Conservation (phyloP, 2,329 filamentous ascomycete species). For the Fusarium zealandicum region DNA sequence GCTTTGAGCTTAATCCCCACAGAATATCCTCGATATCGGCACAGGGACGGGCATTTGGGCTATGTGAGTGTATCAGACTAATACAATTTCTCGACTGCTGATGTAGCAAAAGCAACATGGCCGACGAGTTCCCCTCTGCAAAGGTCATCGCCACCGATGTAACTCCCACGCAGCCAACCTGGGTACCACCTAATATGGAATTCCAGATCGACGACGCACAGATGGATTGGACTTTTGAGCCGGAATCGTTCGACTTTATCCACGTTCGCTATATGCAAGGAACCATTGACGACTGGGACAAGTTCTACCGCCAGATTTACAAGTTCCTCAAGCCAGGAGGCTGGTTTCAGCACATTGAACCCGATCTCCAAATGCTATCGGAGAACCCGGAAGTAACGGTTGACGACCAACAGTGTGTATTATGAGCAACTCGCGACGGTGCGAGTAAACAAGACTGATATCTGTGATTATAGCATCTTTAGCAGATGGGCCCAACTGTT, state of each 20-base stretch:
- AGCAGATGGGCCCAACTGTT: constrained; percentile 28
- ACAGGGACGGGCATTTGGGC: constrained; percentile 38
- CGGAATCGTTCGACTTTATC: constrained; percentile 43
- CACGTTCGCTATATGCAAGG: constrained; percentile 45
- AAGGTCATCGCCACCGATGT: constrained; percentile 34
- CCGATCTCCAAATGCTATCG: constrained; percentile 30
- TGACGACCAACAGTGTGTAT: constrained; percentile 26
- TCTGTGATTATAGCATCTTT: constrained; percentile 16
- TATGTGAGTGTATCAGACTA: constrained; percentile 9
- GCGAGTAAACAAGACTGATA: background rate
- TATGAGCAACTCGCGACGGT: too few relatives aligned
- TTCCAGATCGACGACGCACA: constrained; percentile 50
- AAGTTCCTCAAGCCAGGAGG: constrained; percentile 35
- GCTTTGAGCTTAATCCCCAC: background rate
- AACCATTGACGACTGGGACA: constrained; percentile 42
- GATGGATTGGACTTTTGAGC: constrained; percentile 53
- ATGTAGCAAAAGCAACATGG: constrained; percentile 22
- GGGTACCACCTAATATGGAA: constrained; percentile 46
- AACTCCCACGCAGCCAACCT: constrained; percentile 30
- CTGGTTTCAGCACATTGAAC: constrained; percentile 40
- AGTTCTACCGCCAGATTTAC: constrained; percentile 26
- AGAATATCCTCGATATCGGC: constrained; percentile 34
- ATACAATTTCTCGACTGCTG: rapidly evolving
- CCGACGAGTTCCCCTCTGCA: constrained; percentile 34
- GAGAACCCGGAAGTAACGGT: constrained; percentile 16